Conservation (phyloP, 257 asterid species). For the Plantago ovata region DNA sequence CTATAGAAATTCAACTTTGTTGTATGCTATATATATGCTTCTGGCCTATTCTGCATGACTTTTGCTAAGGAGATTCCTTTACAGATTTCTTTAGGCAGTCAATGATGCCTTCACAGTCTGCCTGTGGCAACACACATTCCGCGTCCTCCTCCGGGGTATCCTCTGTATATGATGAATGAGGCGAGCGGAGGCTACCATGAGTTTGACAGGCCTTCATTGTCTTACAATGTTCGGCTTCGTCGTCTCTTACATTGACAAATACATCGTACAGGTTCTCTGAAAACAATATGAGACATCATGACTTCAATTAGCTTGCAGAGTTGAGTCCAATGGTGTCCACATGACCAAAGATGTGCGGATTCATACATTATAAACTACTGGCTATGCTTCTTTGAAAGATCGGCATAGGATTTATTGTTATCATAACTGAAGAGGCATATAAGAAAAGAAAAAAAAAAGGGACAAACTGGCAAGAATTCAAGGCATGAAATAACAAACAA, state of each 20-base stretch:
- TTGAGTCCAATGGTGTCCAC: background rate
- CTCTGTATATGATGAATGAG: slow-evolving; percentile 48
- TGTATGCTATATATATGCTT: no score
- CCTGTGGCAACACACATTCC: slow-evolving; percentile 37
- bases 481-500: background rate
- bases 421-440: no score
- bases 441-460: no score
- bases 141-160: slow-evolving; percentile 31
- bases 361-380: background rate
- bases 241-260: slow-evolving; percentile 80
- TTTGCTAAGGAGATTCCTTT: slow-evolving; percentile 25
- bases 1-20: no score
- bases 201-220: slow-evolving; percentile 97
- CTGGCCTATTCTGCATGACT: slow-evolving; percentile 7
- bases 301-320: slow-evolving; percentile 4
- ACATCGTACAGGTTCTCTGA: slow-evolving; percentile 87
- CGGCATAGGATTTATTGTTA: no score
- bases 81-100: slow-evolving; percentile 71
- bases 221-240: slow-evolving; percentile 98
- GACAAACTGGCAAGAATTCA: no score
- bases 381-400: no score
- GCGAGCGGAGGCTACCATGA: slow-evolving; percentile 84
- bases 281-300: background rate
- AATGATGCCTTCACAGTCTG: slow-evolving; percentile 72
- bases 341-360: background rate